Percentiles rank a stretch among this genome's conserved stretches.
These are phyloP conservation scores for Aspergillus sp. DNA, from an alignment of 2,329 filamentous ascomycete genomes.

Conservation along the genomic window DNA sequence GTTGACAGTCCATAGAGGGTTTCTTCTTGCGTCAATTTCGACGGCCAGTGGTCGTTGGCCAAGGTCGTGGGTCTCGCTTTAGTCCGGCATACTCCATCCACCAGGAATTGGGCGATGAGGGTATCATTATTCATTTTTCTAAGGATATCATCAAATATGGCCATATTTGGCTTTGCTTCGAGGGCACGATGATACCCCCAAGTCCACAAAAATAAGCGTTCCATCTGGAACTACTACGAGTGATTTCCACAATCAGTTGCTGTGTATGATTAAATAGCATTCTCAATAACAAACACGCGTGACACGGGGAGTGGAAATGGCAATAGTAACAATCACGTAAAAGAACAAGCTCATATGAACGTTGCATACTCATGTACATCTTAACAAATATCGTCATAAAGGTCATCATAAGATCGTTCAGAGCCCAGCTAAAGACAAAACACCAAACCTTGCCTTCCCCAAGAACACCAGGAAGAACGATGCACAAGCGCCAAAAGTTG, in stretches of 20 bases:
- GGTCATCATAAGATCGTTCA: conserved; percentile 36
- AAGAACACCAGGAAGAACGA: conserved; percentile 30
- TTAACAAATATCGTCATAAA: conserved; percentile 38
- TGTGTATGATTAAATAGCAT: background rate
- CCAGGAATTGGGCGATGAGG: background rate
- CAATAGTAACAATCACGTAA: conserved; percentile 14
- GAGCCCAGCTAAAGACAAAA: conserved; percentile 27
- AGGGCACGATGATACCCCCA: background rate
- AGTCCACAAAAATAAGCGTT: background rate
- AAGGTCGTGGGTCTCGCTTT: background rate
- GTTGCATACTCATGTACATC: conserved; percentile 41
- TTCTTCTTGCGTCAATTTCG: background rate
- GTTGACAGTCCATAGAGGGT: background rate
- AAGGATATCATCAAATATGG: background rate
- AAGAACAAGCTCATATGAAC: conserved; percentile 32
- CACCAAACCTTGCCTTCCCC: conserved; percentile 20
- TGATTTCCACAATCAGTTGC: background rate
- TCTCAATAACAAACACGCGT: conserved; percentile 20
- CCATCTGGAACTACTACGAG: background rate
- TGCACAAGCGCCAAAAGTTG: conserved; percentile 15
- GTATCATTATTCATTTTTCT: background rate
- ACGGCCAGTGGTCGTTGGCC: background rate
- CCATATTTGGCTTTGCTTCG: background rate
- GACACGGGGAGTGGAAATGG: conserved; percentile 12
- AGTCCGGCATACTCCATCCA: background rate